Conservation (phyloP, 805 yeast species). For the Yamadazyma paraphyllophila region DNA sequence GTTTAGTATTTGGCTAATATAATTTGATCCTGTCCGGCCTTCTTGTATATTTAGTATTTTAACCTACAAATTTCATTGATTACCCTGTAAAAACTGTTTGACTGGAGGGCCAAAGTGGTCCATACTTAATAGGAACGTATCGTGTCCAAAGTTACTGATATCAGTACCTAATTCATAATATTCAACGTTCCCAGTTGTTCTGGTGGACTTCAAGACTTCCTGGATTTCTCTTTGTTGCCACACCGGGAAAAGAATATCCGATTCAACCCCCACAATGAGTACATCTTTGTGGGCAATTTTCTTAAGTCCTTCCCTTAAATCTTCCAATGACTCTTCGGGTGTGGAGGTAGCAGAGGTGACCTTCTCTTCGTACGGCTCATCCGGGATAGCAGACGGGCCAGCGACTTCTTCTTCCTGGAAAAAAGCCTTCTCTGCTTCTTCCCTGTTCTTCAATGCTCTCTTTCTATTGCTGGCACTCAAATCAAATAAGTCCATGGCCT, state of each 20-base stretch:
- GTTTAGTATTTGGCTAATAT: slow-evolving; percentile 23
- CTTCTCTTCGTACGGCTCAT: slow-evolving; percentile 54
- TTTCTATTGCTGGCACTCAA: slow-evolving; percentile 51
- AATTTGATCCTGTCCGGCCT: not conserved
- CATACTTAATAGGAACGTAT: slow-evolving; percentile 78
- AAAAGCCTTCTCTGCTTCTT: slow-evolving; percentile 31
- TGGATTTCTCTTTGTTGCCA: slow-evolving; percentile 91
- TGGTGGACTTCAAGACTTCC: slow-evolving; percentile 47
- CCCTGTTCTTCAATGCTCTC: slow-evolving; percentile 43
- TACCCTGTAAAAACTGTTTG: slow-evolving; percentile 47
- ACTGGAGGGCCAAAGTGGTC: slow-evolving; percentile 81
- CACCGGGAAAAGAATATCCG: slow-evolving; percentile 86
- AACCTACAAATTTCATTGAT: not conserved
- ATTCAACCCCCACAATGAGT: slow-evolving; percentile 86
- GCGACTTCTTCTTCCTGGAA: slow-evolving; percentile 5
- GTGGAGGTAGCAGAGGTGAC: slow-evolving; percentile 45
- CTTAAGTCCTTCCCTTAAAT: slow-evolving; percentile 63
- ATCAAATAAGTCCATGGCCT: slow-evolving; percentile 94
- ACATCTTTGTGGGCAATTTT: slow-evolving; percentile 63
- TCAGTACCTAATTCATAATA: slow-evolving; percentile 77
- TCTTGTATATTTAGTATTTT: not conserved
- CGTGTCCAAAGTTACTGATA: slow-evolving; percentile 84
- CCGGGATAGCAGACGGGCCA: slow-evolving; percentile 37
- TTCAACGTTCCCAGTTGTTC: slow-evolving; percentile 32
- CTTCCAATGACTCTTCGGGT: slow-evolving; percentile 55